Conservation (phyloP, 2,329 filamentous ascomycete species). For the Fusarium coffeatum region DNA sequence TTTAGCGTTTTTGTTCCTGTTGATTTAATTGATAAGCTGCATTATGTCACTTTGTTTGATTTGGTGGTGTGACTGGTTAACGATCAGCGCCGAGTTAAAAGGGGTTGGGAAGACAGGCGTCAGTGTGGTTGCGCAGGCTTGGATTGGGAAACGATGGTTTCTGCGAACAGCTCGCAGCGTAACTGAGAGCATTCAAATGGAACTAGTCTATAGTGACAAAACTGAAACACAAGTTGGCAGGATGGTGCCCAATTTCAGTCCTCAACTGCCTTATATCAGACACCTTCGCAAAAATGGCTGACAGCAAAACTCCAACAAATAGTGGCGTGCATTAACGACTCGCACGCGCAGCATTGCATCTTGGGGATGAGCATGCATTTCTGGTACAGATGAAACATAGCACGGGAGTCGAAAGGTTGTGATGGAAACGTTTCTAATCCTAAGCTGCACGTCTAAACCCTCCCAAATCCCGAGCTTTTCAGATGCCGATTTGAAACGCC, state of each 20-base stretch:
- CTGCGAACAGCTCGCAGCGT: not conserved
- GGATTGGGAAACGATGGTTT: not conserved
- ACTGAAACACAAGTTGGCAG: not conserved
- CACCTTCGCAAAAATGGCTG: not conserved
- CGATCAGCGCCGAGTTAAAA: not conserved
- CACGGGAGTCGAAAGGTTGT: constrained; percentile 30
- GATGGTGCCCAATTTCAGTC: not conserved
- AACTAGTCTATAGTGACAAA: not conserved
- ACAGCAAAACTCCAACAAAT: constrained; percentile 7
- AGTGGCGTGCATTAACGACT: constrained; percentile 36
- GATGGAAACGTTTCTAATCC: constrained; percentile 34
- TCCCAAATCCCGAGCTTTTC: constrained; percentile 38
- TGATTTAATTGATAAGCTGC: constrained; percentile 15
- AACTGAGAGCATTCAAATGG: not conserved
- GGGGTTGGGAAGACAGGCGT: not conserved
- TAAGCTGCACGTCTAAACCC: constrained; percentile 32
- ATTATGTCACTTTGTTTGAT: constrained; percentile 17
- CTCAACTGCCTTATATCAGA: not conserved
- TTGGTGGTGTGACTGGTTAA: constrained; percentile 1
- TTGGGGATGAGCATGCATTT: not conserved
- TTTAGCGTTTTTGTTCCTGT: constrained; percentile 33
- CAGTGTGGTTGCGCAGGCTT: not conserved
- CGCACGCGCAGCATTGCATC: not conserved
- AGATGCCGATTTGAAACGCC: constrained; percentile 46
- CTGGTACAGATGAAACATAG: constrained; percentile 6